phyloP scores from a whole-genome alignment of 2,329 filamentous ascomycete genomes.

The Colletotrichum higginsianum region DNA sequence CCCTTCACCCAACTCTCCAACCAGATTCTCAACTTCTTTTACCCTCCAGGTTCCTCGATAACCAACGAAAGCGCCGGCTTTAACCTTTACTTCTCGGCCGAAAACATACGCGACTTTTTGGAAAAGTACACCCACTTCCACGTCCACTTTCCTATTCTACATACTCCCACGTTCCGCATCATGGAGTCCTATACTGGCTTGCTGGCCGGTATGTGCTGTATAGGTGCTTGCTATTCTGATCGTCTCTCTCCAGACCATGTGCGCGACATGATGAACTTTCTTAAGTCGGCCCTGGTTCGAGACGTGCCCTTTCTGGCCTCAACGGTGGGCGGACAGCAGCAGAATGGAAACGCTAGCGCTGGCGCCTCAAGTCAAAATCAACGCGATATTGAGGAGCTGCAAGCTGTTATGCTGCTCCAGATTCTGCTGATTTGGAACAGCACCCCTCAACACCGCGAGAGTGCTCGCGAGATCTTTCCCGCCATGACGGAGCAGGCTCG shows the following conservation, averaged over 20 bases:
- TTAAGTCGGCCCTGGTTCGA: slow-evolving; percentile 71
- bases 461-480: slow-evolving; percentile 72
- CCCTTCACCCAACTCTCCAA: slow-evolving; percentile 68
- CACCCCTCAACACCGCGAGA: slow-evolving; percentile 74
- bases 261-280: slow-evolving; percentile 77
- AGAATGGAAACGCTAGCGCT: not conserved
- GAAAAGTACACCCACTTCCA: slow-evolving; percentile 81
- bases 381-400: slow-evolving; percentile 75
- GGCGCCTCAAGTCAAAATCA: slow-evolving; percentile 35
- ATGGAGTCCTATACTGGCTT: slow-evolving; percentile 77
- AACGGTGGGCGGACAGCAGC: slow-evolving; percentile 45
- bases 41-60: slow-evolving; percentile 69
- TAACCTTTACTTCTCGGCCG: slow-evolving; percentile 74
- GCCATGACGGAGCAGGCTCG: slow-evolving; percentile 71
- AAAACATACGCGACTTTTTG: slow-evolving; percentile 80
- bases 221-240: slow-evolving; percentile 82
- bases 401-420: slow-evolving; percentile 75
- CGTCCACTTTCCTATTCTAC: slow-evolving; percentile 80
- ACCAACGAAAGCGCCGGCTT: slow-evolving; percentile 68
- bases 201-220: slow-evolving; percentile 78
- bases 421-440: slow-evolving; percentile 80
- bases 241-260: slow-evolving; percentile 72
- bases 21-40: slow-evolving; percentile 71
- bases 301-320: slow-evolving; percentile 65
- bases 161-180: slow-evolving; percentile 80